Base-by-base conservation (phyloP, 1,284 basidiomycete species). In the Peniophora sp. region DNA sequence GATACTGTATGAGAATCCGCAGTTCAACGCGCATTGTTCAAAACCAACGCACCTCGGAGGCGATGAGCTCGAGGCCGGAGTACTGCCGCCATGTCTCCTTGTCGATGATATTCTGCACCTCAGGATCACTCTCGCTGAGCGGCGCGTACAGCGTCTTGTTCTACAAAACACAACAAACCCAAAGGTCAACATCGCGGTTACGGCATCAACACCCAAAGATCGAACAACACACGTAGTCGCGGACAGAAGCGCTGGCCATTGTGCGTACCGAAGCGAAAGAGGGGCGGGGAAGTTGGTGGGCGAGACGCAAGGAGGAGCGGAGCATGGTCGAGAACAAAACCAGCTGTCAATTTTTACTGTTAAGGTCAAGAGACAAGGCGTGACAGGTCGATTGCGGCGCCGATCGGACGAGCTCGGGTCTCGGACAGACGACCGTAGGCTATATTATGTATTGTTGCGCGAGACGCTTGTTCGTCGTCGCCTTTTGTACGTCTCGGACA, bases 31-130 rank as follows among this genome's bases (percentile, higher is more conserved):
- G 27, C 12, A 63, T 55, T 52, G 45, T 45, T 47, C 50, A 36
- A 16, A 50, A 2, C 35, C 39, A 17, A 53, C 72, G 54, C 51
- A 89, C 89, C 82, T 96, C 92, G 52, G 92, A 95, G 48, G 92
- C 92, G 63, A 96, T 96, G 64, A 96, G 85, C 73, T 99, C 97
- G 57, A 99, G 85, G 56, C 97, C 97, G 50, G 92, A 92, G 72
- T 91, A 97, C 78, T 98, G 96, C 63, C 94, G 77, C 92, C 93
- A 97, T 70, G 92, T 96, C 80, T 99, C 96, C 78, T 97, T 92
- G 77, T 99, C 94, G 73, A 99, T 92, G 78, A 99, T 91, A 70
- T 93, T 89, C 72, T 94, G 83, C 62, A 99, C 85, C 71, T 91
- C 92, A 55, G 95, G 95, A 74, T 98, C 95, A 63, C 85, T 81